These are phyloP conservation scores for Fraxinus angustifolia DNA, from an alignment of 305 asterid genomes.

Conservation along the genomic window DNA sequence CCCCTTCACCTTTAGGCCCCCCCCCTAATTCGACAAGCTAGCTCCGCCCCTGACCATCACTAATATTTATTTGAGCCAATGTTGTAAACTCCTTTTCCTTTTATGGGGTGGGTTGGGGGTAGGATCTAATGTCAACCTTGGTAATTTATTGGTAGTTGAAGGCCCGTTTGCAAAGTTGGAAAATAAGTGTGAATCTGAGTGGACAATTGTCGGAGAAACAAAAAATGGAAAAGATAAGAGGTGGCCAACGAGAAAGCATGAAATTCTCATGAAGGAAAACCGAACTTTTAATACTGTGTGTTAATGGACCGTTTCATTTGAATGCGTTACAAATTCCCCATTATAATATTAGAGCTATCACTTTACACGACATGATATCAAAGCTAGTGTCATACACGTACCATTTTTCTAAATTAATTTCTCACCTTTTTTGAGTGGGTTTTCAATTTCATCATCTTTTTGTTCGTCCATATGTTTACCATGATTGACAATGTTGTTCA, in stretches of 20 bases:
- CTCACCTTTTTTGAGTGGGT: not conserved
- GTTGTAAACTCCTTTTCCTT: not conserved
- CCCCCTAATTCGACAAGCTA: too few relatives aligned
- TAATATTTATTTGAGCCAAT: not conserved
- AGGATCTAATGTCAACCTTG: not conserved
- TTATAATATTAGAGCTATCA: slow-evolving; percentile 1
- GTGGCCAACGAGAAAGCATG: slow-evolving; percentile 1
- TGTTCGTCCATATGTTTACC: not conserved
- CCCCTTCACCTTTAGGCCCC: too few relatives aligned
- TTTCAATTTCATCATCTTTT: not conserved
- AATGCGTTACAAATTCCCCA: slow-evolving; percentile 10
- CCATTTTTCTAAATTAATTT: not conserved
- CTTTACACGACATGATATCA: slow-evolving; percentile 19
- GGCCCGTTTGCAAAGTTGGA: not conserved
- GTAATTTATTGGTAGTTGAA: not conserved
- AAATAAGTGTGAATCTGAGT: slow-evolving; percentile 15
- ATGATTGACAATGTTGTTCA: not conserved
- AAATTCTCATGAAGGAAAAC: not conserved
- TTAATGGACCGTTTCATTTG: not conserved
- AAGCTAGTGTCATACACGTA: slow-evolving; percentile 19
- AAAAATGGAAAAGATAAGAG: not conserved
- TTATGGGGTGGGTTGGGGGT: not conserved
- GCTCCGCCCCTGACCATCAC: too few relatives aligned
- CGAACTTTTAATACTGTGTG: not conserved
- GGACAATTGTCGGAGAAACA: slow-evolving; percentile 1